Evolutionary conservation across 2,329 filamentous ascomycete species (phyloP).

Genomic region (Alternaria incomplexa): DNA sequence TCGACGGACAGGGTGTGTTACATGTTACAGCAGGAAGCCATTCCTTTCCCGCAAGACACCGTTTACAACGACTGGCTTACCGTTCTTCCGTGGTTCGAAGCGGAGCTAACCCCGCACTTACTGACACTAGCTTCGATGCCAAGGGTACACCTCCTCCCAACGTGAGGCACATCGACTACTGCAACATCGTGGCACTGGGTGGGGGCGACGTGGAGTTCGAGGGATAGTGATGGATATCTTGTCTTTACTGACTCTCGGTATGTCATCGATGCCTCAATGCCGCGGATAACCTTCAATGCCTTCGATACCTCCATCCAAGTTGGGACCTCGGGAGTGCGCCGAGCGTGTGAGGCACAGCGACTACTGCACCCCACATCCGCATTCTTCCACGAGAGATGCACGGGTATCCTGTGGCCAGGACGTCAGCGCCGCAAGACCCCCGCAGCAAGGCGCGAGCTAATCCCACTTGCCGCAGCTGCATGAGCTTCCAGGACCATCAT

Average conservation of each 20-base stretch:
- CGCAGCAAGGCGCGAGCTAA: constrained; percentile 19
- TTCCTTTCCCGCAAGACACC: neutral
- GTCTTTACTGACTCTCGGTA: neutral
- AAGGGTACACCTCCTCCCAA: constrained; percentile 26
- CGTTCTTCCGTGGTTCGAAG: constrained; percentile 5
- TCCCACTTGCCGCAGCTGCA: constrained; percentile 12
- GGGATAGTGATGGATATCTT: neutral
- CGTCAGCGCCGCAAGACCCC: constrained; percentile 30
- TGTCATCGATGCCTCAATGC: neutral
- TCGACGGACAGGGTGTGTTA: neutral
- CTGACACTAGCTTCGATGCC: constrained; percentile 27
- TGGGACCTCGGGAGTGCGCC: neutral
- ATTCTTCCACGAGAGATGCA: constrained; percentile 23
- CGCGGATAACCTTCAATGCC: neutral
- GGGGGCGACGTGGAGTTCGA: neutral
- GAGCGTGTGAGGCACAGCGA: constrained; percentile 1
- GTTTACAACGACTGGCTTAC: constrained; percentile 5
- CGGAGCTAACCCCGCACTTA: constrained; percentile 30
- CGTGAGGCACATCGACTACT: constrained; percentile 21
- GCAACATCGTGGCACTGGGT: constrained; percentile 16
- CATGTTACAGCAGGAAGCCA: neutral
- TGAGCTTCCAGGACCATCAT: constrained; percentile 7
- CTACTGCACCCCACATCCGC: constrained; percentile 46
- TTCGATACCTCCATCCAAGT: neutral
- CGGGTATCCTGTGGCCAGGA: constrained; percentile 1